phyloP scores from a whole-genome alignment of 2,329 filamentous ascomycete genomes.

The Diaporthe sp. region DNA sequence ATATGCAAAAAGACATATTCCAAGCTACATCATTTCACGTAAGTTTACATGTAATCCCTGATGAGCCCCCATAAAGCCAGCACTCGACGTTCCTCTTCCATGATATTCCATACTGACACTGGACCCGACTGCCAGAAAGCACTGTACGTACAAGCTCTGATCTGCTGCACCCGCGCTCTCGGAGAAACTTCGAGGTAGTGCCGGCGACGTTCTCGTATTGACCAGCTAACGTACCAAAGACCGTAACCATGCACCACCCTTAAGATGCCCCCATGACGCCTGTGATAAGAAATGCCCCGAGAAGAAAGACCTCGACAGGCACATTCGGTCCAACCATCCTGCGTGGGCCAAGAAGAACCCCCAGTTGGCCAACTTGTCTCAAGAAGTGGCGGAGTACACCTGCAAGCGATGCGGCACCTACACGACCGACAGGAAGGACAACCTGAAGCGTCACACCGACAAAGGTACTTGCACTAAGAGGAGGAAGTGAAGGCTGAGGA shows the following conservation, averaged over 20 bases:
- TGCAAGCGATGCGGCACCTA: constrained; percentile 18
- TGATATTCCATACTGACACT: not conserved
- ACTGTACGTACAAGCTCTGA: not conserved
- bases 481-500: not conserved
- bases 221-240: not conserved
- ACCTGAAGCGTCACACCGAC: constrained; percentile 22
- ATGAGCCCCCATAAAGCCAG: not conserved
- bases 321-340: constrained; percentile 12
- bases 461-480: not conserved
- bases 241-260: not conserved
- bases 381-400: not conserved
- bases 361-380: constrained; percentile 2
- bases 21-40: not conserved
- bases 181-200: not conserved
- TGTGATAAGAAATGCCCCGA: not conserved
- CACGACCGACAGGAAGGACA: not conserved
- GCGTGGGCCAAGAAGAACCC: not conserved
- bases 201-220: too few relatives aligned
- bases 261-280: not conserved
- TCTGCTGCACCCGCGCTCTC: not conserved
- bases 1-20: not conserved
- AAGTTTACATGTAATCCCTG: not conserved
- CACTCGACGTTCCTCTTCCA: not conserved
- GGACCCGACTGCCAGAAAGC: not conserved
- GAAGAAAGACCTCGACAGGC: constrained; percentile 27